Evolutionary conservation across 495 filamentous ascomycete genomes (phyloP).

Genomic region (Penicillium roqueforti): DNA sequence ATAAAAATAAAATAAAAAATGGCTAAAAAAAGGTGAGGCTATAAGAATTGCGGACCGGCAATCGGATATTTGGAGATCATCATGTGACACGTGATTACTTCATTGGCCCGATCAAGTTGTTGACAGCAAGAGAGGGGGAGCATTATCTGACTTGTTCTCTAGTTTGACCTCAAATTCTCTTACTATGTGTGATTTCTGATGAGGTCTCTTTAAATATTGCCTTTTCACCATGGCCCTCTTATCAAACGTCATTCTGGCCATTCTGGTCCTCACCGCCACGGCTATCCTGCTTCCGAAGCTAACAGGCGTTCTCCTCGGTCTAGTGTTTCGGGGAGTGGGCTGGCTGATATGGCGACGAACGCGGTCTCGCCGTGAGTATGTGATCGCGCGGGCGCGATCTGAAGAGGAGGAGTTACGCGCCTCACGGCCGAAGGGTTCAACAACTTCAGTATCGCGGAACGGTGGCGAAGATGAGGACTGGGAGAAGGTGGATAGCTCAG

Average conservation of each 20-base stretch:
- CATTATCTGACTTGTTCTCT: conserved; percentile 5
- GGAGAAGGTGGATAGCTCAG: conserved; percentile 66
- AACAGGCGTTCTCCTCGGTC: conserved; percentile 30
- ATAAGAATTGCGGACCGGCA: neutral
- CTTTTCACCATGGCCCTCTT: conserved; percentile 35
- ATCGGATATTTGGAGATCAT: conserved; percentile 8
- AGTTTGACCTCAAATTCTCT: neutral
- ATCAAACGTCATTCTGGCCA: conserved; percentile 30
- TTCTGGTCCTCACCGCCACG: conserved; percentile 34
- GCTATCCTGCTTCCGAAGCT: conserved; percentile 39
- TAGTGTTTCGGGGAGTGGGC: conserved; percentile 49
- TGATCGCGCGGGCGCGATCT: conserved; percentile 54
- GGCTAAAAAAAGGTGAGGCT: neutral
- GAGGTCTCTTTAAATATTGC: conserved; percentile 9
- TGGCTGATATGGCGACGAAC: conserved; percentile 65
- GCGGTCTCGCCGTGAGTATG: conserved; percentile 57
- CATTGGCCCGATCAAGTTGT: conserved; percentile 20
- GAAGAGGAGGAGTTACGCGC: conserved; percentile 54
- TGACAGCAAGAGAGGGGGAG: conserved; percentile 16
- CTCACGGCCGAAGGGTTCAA: conserved; percentile 30
- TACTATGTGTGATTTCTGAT: conserved; percentile 23
- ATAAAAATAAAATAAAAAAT: neutral
- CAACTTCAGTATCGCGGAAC: conserved; percentile 17
- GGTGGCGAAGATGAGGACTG: conserved; percentile 61
- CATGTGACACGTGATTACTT: conserved; percentile 29